Conservation (phyloP, 495 filamentous ascomycete genomes). For the Aspergillus wentii region DNA sequence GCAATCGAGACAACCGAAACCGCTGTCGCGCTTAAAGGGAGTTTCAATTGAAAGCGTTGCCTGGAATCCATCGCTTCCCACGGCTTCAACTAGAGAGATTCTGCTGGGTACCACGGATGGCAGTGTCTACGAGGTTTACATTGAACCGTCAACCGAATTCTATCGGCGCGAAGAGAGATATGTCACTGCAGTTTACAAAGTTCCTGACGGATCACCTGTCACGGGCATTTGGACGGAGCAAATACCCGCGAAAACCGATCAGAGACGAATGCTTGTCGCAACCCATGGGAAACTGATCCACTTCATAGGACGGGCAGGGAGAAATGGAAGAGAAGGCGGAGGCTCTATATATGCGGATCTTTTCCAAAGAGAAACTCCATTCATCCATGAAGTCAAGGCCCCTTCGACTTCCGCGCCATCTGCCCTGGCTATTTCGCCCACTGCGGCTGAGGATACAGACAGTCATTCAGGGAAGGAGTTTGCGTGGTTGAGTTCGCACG, state of each 20-base stretch:
- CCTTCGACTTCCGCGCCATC: conserved; percentile 55
- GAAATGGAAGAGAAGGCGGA: conserved; percentile 71
- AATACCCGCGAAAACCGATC: conserved; percentile 60
- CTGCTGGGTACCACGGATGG: conserved; percentile 87
- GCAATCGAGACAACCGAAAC: conserved; percentile 81
- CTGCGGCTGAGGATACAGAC: conserved; percentile 42
- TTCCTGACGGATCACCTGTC: conserved; percentile 68
- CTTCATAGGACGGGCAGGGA: conserved; percentile 69
- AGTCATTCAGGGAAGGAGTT: conserved; percentile 62
- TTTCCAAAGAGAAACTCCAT: conserved; percentile 80
- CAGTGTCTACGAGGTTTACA: conserved; percentile 91
- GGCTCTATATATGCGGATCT: conserved; percentile 78
- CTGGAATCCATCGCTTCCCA: conserved; percentile 97
- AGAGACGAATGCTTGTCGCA: conserved; percentile 69
- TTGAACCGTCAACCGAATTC: conserved; percentile 90
- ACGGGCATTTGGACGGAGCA: conserved; percentile 78
- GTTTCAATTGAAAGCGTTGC: conserved; percentile 84
- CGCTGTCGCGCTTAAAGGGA: conserved; percentile 75
- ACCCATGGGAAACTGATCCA: conserved; percentile 72
- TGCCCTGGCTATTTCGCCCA: conserved; percentile 66
- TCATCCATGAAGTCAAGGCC: conserved; percentile 60
- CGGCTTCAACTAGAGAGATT: conserved; percentile 93
- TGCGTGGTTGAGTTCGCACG: conserved; percentile 85
- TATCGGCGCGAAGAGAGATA: conserved; percentile 94
- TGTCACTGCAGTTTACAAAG: conserved; percentile 71